These are phyloP conservation scores for Mycena rosella DNA, from an alignment of 768 basidiomycete species.

Conservation along the genomic window DNA sequence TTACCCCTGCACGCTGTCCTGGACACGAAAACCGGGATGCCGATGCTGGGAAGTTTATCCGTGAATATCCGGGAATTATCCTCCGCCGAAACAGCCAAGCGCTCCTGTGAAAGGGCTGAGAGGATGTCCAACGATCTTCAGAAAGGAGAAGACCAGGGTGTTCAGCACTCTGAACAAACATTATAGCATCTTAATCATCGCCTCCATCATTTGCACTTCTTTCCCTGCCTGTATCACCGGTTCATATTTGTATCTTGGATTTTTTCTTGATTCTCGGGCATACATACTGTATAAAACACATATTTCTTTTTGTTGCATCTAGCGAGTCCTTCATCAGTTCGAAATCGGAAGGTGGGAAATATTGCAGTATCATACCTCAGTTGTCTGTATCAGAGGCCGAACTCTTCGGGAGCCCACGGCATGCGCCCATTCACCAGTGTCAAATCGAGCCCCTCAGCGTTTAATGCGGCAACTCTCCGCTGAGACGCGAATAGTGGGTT, in stretches of 20 bases:
- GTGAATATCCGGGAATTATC: constrained; percentile 30
- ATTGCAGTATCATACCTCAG: background rate
- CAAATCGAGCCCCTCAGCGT: no score
- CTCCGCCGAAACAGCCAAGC: constrained; percentile 23
- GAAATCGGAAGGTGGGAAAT: background rate
- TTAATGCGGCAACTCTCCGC: no score
- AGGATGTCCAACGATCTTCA: constrained; percentile 11
- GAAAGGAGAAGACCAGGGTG: constrained; percentile 2
- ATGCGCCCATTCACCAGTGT: no score
- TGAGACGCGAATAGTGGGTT: no score
- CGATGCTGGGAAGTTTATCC: constrained; percentile 7
- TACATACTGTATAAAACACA: background rate
- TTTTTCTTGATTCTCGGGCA: background rate
- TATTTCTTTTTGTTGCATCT: background rate
- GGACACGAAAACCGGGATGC: background rate
- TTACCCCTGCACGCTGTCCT: constrained; percentile 22
- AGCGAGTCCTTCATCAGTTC: background rate
- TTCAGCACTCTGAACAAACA: background rate
- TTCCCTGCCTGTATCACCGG: background rate
- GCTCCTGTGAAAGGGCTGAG: constrained; percentile 19
- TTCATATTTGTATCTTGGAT: background rate
- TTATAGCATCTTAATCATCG: background rate
- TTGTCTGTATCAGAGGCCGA: background rate
- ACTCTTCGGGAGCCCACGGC: background rate
- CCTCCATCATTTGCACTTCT: background rate